A percentile compares a stretch with the other conserved stretches of the same genome.
phyloP scores from a whole-genome alignment of 345 rosid species.

The Rhodamnia rubescens region DNA sequence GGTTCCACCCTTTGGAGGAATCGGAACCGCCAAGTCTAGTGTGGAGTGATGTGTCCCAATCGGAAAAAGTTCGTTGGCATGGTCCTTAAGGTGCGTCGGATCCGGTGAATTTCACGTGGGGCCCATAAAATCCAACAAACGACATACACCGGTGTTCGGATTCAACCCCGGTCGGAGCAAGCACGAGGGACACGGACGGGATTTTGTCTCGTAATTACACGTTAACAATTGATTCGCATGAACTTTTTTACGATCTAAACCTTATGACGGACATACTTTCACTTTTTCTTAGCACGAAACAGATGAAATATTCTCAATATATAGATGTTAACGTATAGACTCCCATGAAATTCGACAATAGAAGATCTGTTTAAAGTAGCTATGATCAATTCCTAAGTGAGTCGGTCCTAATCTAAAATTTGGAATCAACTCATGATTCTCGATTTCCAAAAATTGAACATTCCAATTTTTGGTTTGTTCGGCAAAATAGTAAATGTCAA shows the following conservation, averaged over 20 bases:
- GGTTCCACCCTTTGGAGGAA: too few relatives aligned
- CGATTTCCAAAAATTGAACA: too few relatives aligned
- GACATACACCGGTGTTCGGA: neutral
- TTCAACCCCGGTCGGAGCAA: neutral
- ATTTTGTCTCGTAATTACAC: neutral
- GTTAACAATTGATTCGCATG: too few relatives aligned
- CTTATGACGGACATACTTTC: neutral
- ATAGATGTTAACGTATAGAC: neutral
- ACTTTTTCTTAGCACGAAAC: neutral
- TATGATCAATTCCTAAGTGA: neutral
- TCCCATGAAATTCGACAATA: too few relatives aligned
- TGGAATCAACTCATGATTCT: too few relatives aligned
- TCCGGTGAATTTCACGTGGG: neutral
- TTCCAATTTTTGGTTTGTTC: too few relatives aligned
- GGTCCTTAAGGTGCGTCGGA: neutral
- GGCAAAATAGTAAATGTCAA: too few relatives aligned
- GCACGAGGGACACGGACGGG: neutral
- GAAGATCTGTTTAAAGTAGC: too few relatives aligned
- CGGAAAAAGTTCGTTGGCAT: neutral
- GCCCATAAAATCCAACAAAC: neutral
- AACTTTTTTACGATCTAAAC: neutral
- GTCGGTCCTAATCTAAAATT: rapidly evolving
- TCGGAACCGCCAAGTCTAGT: too few relatives aligned
- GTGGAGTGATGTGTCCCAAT: neutral
- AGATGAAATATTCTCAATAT: neutral